Base-by-base conservation (phyloP, 2,329 filamentous ascomycete genomes). In the Fusarium pininemorale region DNA sequence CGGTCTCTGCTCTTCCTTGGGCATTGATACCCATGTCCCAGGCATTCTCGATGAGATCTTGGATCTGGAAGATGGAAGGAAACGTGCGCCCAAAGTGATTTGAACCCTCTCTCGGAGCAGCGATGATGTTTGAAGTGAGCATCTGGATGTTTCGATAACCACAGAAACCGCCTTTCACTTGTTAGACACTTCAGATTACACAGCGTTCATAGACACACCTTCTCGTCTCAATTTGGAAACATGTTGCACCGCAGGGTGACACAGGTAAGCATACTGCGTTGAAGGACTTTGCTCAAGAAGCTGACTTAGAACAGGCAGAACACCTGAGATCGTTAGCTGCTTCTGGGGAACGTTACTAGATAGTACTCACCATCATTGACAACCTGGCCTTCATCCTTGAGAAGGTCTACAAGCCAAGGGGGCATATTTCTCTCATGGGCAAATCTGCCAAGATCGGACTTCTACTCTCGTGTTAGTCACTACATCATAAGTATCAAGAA, bases 121-220 rank as follows among this genome's bases (percentile, higher is more conserved):
- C 88, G 66, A 91, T 89, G 26, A 98, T 90, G 80, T 94, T 95
- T 0, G 95, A 96, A 20, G 92, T 85, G 75, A 98, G 83, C 91
- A 97, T 97, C 81, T 98, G 96, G 38, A 98, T 97, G 79, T 97
- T 98, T 45, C 96, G 90, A 80, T 98, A 98, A 7, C 96, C 96
- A 80, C 96, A 98, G 80, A 98, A 98, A 11, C 94, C 93, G 28
- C 95, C 95, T 90, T 7, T 30, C 7, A 6, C 12, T 26, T 18
- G 58, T 74, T 16, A 75, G 60, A 56, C 39, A n/a, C 30, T 35
- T 24, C n/a, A 20, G 3, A 16, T 24, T n/a, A 26, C 11, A 20
- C 32, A 39, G 22, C n/a, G 15, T 37, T 14, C 30, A 15, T n/a
- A 10, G 24, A 14, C 75, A 38, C 81, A 88, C 90, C 90, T 84